Evolutionary conservation across 2,329 filamentous ascomycete species (phyloP).

Genomic region (Aspergillus pseudoviridinutans): DNA sequence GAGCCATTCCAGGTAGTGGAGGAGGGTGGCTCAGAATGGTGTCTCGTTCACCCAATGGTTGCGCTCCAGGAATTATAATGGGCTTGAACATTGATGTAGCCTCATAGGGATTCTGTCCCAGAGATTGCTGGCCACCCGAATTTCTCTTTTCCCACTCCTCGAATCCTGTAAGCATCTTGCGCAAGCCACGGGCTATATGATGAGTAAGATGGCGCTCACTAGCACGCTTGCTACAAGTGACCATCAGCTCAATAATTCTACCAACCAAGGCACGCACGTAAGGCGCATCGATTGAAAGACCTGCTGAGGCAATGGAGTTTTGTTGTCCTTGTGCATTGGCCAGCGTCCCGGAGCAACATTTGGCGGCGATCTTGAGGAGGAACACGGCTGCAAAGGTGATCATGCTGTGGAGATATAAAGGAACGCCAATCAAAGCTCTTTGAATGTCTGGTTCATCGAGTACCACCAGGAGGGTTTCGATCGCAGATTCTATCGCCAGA

Average conservation of each 20-base stretch:
- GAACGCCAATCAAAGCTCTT: constrained; percentile 40
- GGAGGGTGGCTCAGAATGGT: constrained; percentile 35
- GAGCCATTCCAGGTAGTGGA: constrained; percentile 34
- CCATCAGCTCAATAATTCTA: constrained; percentile 35
- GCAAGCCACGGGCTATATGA: constrained; percentile 36
- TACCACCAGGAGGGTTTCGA: constrained; percentile 40
- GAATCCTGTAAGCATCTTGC: constrained; percentile 38
- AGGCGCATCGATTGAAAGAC: constrained; percentile 30
- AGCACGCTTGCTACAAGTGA: constrained; percentile 35
- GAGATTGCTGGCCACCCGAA: constrained; percentile 16
- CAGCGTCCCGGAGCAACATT: constrained; percentile 32
- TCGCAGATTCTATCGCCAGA: constrained; percentile 42
- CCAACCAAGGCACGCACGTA: constrained; percentile 35
- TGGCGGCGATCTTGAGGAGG: constrained; percentile 42
- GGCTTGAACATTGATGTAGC: constrained; percentile 33
- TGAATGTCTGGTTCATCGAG: constrained; percentile 44
- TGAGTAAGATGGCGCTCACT: constrained; percentile 40
- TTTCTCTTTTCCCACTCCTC: constrained; percentile 39
- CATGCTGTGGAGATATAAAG: constrained; percentile 46
- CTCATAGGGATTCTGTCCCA: constrained; percentile 22
- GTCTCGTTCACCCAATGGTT: constrained; percentile 34
- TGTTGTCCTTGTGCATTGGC: constrained; percentile 33
- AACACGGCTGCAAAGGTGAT: constrained; percentile 47
- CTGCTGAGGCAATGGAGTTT: constrained; percentile 37
- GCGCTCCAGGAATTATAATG: constrained; percentile 33